Conservation (phyloP, 164 flowering plant genomes). For the Chimonanthus salicifolius region DNA sequence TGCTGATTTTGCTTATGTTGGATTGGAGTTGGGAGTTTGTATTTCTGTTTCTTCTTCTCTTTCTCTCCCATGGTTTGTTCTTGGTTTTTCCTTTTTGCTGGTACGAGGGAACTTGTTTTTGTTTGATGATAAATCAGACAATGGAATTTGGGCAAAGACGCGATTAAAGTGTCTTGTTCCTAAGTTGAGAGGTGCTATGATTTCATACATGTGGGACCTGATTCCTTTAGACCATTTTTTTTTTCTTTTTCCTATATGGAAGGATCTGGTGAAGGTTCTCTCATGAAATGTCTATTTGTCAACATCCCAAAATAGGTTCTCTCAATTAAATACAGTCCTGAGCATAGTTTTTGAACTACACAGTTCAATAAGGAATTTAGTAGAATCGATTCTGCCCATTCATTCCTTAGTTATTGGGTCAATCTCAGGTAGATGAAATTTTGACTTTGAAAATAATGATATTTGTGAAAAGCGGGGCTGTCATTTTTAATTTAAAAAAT, state of each 20-base stretch:
- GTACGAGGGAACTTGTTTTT: conserved; percentile 5
- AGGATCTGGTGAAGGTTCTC: neutral
- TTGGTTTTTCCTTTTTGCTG: neutral
- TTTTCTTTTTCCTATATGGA: neutral
- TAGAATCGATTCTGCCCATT: too few relatives aligned
- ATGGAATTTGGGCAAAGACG: neutral
- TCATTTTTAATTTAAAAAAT: too few relatives aligned
- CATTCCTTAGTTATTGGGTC: too few relatives aligned
- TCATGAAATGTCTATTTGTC: neutral
- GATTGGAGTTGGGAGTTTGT: conserved; percentile 28
- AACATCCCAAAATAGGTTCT: too few relatives aligned
- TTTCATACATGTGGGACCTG: neutral
- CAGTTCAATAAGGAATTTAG: too few relatives aligned
- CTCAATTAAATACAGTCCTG: too few relatives aligned
- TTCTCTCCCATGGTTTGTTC: conserved; percentile 32
- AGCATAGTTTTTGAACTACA: too few relatives aligned
- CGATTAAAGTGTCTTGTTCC: neutral
- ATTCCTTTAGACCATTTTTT: neutral
- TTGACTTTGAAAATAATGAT: too few relatives aligned
- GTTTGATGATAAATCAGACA: conserved; percentile 19
- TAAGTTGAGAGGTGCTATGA: neutral
- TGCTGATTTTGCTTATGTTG: conserved; percentile 26
- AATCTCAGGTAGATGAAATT: too few relatives aligned
- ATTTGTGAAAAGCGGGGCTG: too few relatives aligned
- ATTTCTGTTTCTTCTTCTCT: conserved; percentile 50